Evolutionary conservation across 495 filamentous ascomycete species (phyloP).

Genomic region (Lasiosphaeria ovina): DNA sequence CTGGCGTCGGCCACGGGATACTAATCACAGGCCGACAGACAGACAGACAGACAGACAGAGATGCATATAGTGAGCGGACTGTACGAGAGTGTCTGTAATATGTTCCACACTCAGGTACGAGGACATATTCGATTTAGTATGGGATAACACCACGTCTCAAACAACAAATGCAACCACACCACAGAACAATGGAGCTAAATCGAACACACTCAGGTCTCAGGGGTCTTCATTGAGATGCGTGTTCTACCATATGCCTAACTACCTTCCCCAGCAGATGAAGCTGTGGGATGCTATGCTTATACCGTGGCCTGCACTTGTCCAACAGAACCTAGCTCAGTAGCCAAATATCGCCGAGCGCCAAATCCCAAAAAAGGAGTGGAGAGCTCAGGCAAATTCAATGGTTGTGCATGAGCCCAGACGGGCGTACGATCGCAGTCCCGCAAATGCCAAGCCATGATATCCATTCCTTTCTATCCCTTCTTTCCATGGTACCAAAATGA

Average conservation of each 20-base stretch:
- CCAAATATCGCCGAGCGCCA: conserved; percentile 12
- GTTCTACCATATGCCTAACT: background rate
- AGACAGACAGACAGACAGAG: no score
- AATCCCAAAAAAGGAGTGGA: conserved; percentile 9
- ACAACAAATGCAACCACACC: background rate
- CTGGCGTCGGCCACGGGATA: no score
- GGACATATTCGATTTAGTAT: no score
- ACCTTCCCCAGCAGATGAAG: no score
- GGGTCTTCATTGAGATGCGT: background rate
- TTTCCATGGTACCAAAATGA: background rate
- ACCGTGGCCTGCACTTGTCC: no score
- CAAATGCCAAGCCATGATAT: conserved; percentile 3
- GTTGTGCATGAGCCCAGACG: background rate
- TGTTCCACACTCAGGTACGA: no score
- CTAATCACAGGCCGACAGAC: no score
- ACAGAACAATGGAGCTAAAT: background rate
- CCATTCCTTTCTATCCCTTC: background rate
- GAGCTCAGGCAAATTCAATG: background rate
- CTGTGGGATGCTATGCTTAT: no score
- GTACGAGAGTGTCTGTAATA: no score
- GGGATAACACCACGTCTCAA: no score
- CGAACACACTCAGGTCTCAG: background rate
- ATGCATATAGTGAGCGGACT: no score
- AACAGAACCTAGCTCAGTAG: background rate
- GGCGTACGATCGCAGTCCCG: background rate